Evolutionary conservation across 1,284 basidiomycete species (phyloP).

Genomic region (Marasmius oreades): DNA sequence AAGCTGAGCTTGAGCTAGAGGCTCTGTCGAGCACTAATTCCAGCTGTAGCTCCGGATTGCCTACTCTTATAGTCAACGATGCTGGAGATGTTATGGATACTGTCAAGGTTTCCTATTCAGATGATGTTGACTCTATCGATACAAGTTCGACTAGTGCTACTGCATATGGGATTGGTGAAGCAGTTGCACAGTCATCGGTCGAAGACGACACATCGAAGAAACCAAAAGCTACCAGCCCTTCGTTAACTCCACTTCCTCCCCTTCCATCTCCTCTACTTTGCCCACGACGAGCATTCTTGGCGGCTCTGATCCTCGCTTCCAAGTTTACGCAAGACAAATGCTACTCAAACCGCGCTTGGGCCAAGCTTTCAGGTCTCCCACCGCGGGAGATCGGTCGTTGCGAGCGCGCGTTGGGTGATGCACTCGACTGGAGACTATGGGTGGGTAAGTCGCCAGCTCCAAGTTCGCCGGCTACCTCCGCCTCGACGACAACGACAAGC

Average conservation of each 20-base stretch:
- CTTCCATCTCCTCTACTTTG: constrained; percentile 82
- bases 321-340: constrained; percentile 93
- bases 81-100: constrained; percentile 34
- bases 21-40: neutral
- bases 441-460: constrained; percentile 56
- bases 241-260: constrained; percentile 40
- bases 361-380: constrained; percentile 77
- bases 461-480: constrained; percentile 4
- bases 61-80: constrained; percentile 6
- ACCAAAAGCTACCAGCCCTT: constrained; percentile 17
- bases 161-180: neutral
- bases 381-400: constrained; percentile 77
- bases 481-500: constrained; percentile 18
- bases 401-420: constrained; percentile 75
- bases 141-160: neutral
- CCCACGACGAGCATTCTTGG: constrained; percentile 84
- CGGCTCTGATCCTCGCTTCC: constrained; percentile 82
- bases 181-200: neutral
- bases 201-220: constrained; percentile 13
- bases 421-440: constrained; percentile 81
- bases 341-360: constrained; percentile 92
- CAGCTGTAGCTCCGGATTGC: constrained; percentile 19
- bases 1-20: constrained; percentile 35
- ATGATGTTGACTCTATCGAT: constrained; percentile 3
- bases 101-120: constrained; percentile 31